phyloP scores from a whole-genome alignment of 2,329 filamentous ascomycete genomes.

The Diaporthe sp. region DNA sequence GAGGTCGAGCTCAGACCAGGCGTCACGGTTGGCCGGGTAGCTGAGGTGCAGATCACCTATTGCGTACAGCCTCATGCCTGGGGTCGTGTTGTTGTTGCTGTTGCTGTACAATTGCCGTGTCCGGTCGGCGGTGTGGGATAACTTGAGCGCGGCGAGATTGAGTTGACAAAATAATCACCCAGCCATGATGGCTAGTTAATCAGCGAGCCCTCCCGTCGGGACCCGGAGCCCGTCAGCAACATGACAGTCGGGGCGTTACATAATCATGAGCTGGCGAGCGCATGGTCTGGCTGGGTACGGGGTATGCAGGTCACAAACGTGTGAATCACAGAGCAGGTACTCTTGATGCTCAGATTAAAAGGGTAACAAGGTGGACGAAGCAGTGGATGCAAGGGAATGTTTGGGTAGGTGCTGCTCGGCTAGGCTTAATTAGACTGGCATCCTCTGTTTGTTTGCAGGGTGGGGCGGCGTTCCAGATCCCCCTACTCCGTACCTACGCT shows the following conservation, averaged over 20 bases:
- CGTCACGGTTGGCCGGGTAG: constrained; percentile 46
- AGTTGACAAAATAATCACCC: too few relatives aligned
- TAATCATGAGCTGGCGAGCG: neutral
- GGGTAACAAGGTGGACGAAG: neutral
- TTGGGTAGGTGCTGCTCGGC: neutral
- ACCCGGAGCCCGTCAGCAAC: constrained; percentile 18
- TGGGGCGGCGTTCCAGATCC: neutral
- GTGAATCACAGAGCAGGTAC: too few relatives aligned
- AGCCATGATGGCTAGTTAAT: neutral
- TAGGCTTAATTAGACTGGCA: neutral
- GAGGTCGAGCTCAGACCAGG: constrained; percentile 42
- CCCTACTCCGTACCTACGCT: too few relatives aligned
- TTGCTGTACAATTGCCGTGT: neutral
- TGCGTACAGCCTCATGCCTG: constrained; percentile 45
- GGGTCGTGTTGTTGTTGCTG: too few relatives aligned
- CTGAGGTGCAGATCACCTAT: constrained; percentile 51
- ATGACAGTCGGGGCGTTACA: neutral
- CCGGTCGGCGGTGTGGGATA: neutral
- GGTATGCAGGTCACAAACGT: too few relatives aligned
- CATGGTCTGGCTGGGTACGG: neutral
- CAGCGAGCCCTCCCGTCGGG: constrained; percentile 3
- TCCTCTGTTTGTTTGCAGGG: neutral
- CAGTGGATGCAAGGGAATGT: neutral
- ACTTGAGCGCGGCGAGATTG: neutral
- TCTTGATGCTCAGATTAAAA: too few relatives aligned